Evolutionary conservation across 106 monocot species (phyloP).

Genomic region (Cymbidium sinense): DNA sequence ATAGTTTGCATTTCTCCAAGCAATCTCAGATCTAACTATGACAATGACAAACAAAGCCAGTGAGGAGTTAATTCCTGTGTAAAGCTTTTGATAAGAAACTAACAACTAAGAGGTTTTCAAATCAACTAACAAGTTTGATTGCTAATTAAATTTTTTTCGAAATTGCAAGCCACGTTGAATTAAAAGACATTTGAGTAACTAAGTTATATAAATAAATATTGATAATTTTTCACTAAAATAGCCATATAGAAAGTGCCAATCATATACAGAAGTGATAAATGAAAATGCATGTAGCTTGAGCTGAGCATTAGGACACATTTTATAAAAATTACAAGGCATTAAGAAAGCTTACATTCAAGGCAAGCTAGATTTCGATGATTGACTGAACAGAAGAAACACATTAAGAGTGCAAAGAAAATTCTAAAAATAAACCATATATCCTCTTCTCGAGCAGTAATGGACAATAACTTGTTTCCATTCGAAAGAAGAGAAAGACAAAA

Average conservation of each 20-base stretch:
- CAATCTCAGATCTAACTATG: conserved; percentile 58
- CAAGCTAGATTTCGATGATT: background rate
- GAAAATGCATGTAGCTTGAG: too few species aligned
- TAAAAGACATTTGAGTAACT: background rate
- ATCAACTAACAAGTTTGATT: background rate
- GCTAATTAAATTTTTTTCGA: background rate
- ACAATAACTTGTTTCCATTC: background rate
- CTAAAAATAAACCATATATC: background rate
- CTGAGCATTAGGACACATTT: too few species aligned
- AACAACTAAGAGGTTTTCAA: background rate
- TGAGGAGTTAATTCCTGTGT: background rate
- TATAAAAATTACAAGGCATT: too few species aligned
- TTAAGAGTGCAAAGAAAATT: background rate
- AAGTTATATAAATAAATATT: background rate
- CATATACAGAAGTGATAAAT: background rate
- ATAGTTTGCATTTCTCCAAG: conserved; percentile 83
- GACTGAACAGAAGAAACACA: background rate
- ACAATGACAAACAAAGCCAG: background rate
- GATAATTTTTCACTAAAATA: background rate
- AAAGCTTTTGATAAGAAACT: background rate
- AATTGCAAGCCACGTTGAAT: background rate
- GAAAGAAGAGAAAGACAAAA: background rate
- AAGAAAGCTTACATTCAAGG: background rate
- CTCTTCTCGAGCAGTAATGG: background rate
- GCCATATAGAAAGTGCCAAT: background rate